Conservation (phyloP, 257 asterid species). For the Coffea eugenioides region DNA sequence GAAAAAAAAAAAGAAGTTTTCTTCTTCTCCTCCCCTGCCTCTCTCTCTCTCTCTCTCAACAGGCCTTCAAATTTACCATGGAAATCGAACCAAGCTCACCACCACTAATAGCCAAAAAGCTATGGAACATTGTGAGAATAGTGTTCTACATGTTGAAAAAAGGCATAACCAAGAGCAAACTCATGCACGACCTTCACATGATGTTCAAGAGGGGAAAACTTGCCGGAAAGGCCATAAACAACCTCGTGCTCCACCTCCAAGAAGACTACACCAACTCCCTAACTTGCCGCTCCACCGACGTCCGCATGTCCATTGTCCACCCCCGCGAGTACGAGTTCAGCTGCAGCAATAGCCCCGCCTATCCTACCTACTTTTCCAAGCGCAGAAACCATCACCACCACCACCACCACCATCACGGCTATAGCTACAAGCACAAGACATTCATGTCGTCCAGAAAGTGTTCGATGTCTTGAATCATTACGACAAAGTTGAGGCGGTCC, state of each 20-base stretch:
- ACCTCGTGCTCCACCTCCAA: constrained; percentile 31
- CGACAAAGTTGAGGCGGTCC: constrained; percentile 21
- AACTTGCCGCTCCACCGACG: constrained; percentile 32
- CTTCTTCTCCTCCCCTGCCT: neutral
- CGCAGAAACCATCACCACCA: constrained; percentile 17
- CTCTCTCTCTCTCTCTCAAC: neutral
- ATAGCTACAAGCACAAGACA: constrained; percentile 5
- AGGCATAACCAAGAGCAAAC: constrained; percentile 35
- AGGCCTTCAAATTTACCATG: constrained; percentile 6
- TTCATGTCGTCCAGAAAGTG: constrained; percentile 20
- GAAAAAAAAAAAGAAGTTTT: too few species aligned
- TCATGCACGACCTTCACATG: constrained; percentile 24
- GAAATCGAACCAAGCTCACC: constrained; percentile 32
- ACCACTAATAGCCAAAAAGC: constrained; percentile 21
- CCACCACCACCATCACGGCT: neutral
- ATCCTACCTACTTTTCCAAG: constrained; percentile 19
- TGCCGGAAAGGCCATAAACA: constrained; percentile 34
- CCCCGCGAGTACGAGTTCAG: constrained; percentile 47
- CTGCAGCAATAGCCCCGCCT: constrained; percentile 37
- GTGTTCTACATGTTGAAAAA: constrained; percentile 37
- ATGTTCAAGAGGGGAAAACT: constrained; percentile 32
- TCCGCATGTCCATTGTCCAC: constrained; percentile 23
- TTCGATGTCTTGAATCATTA: constrained; percentile 16
- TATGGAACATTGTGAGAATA: constrained; percentile 29
- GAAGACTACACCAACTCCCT: constrained; percentile 21